Base-by-base conservation (phyloP, 2,329 filamentous ascomycete genomes). In the Penicillium sp. region DNA sequence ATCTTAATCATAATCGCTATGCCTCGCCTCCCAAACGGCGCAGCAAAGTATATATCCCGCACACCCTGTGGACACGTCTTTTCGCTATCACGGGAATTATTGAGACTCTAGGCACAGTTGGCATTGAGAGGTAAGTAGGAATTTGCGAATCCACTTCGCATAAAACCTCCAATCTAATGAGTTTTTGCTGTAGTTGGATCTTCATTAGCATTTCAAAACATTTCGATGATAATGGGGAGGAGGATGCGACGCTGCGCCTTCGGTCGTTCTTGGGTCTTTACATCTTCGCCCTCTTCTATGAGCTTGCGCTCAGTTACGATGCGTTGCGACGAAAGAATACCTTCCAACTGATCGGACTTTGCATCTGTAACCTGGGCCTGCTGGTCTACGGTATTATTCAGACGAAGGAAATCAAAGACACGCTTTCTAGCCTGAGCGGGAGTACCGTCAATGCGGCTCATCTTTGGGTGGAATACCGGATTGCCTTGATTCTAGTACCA, bases 241-340 rank as follows among this genome's bases (percentile, higher is more conserved):
- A 42, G 14, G 23, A 43, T n/a, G 61, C 51, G 8, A 49, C 52
- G 10, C 6, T 59, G 26, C 62, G 62, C 43, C 57, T 65, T 35
- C 62, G 60, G 23, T 65, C 62, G n/a, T 65, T 65, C 19, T 50
- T 65, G 3, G 62, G 61, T 13, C 55, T 65, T 4, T 65, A 62
- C 50, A 65, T 65, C 5, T 65, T 65, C 47, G 62, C 62, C 2
- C 54, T 65, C 8, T 31, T 65, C 19, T 65, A 63, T 42, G 62
- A 65, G 23, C 55, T 65, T 9, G 57, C 23, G 5, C 59, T 65
- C 4, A 60, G 61, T n/a, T 65, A 65, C 39, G 62, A 65, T 47
- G 62, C 62, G 11, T 23, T 65, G 27, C 59, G 61, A 26, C 62
- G 61, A 14, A 62, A 54, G 25, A 65, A 65, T 42, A 62, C 59